Evolutionary conservation across 495 filamentous ascomycete species (phyloP).

Genomic region (Jackrogersella multiformis): DNA sequence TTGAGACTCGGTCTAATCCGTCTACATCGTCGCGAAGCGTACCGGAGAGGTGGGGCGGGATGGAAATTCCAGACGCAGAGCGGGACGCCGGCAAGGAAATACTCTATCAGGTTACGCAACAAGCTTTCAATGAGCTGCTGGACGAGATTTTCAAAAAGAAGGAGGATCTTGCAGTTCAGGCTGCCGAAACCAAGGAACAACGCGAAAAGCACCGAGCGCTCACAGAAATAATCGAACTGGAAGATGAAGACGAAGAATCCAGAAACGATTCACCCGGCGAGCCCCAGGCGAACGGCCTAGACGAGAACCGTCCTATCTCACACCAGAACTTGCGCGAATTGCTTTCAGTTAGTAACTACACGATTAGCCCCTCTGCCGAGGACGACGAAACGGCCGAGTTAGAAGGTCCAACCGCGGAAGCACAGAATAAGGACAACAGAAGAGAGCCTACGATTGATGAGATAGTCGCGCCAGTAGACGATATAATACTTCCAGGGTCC

Average conservation of each 20-base stretch:
- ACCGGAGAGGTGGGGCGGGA: slow-evolving; percentile 85
- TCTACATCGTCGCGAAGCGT: slow-evolving; percentile 83
- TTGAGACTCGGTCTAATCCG: slow-evolving; percentile 77
- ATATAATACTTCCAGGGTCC: not conserved
- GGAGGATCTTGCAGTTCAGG: slow-evolving; percentile 79
- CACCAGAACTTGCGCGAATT: slow-evolving; percentile 60
- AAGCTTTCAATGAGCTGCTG: slow-evolving; percentile 91
- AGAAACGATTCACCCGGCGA: slow-evolving; percentile 25
- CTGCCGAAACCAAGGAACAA: slow-evolving; percentile 67
- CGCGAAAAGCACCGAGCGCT: slow-evolving; percentile 64
- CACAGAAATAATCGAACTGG: slow-evolving; percentile 59
- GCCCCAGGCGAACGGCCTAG: slow-evolving; percentile 8
- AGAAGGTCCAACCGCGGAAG: not conserved
- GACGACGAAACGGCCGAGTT: slow-evolving; percentile 31
- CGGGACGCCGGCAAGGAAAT: slow-evolving; percentile 86
- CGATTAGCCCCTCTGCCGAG: slow-evolving; percentile 43
- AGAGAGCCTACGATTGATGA: not conserved
- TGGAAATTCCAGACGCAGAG: slow-evolving; percentile 83
- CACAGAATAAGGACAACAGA: not conserved
- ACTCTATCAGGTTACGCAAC: slow-evolving; percentile 87
- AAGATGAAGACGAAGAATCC: slow-evolving; percentile 46
- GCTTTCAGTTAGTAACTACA: slow-evolving; percentile 61
- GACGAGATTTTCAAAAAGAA: slow-evolving; percentile 83
- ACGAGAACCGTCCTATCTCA: slow-evolving; percentile 28
- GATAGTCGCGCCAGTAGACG: not conserved